phyloP scores from a whole-genome alignment of 106 monocot genomes.

The Phalaenopsis aphrodite region DNA sequence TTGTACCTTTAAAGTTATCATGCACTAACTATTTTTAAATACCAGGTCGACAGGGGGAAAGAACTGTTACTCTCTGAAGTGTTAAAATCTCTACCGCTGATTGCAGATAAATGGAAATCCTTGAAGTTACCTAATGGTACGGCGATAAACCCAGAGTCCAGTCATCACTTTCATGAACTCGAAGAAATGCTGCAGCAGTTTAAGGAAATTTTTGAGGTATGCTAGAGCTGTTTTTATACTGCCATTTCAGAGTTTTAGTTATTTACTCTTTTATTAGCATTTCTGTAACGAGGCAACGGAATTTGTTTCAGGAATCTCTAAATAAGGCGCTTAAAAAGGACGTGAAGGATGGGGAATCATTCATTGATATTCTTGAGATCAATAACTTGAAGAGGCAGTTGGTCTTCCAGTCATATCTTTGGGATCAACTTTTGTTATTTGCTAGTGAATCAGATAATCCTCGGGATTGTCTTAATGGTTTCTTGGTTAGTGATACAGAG shows the following conservation, averaged over 20 bases:
- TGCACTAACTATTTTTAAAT: background rate
- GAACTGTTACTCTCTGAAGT: slow-evolving; percentile 60
- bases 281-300: slow-evolving; percentile 7
- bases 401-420: slow-evolving; percentile 59
- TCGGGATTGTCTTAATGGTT: slow-evolving; percentile 23
- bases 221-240: slow-evolving; percentile 3
- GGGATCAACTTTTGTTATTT: slow-evolving; percentile 68
- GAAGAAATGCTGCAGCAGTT: slow-evolving; percentile 53
- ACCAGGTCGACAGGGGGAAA: slow-evolving; percentile 42
- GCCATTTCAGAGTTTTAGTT: background rate
- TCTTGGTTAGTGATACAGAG: slow-evolving; percentile 24
- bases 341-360: slow-evolving; percentile 27
- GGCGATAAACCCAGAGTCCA: slow-evolving; percentile 19
- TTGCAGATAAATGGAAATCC: slow-evolving; percentile 24
- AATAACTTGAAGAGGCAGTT: slow-evolving; percentile 73
- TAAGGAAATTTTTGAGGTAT: slow-evolving; percentile 80
- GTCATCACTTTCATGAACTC: slow-evolving; percentile 35
- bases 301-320: slow-evolving; percentile 44
- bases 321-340: slow-evolving; percentile 41
- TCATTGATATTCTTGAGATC: slow-evolving; percentile 73
- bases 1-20: no score
- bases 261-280: background rate
- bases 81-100: slow-evolving; percentile 23
- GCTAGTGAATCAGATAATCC: slow-evolving; percentile 31
- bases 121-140: background rate